Percentiles rank a stretch among this genome's conserved stretches.
phyloP scores from a whole-genome alignment of 2,329 filamentous ascomycete species.

The Diaporthe destruens region DNA sequence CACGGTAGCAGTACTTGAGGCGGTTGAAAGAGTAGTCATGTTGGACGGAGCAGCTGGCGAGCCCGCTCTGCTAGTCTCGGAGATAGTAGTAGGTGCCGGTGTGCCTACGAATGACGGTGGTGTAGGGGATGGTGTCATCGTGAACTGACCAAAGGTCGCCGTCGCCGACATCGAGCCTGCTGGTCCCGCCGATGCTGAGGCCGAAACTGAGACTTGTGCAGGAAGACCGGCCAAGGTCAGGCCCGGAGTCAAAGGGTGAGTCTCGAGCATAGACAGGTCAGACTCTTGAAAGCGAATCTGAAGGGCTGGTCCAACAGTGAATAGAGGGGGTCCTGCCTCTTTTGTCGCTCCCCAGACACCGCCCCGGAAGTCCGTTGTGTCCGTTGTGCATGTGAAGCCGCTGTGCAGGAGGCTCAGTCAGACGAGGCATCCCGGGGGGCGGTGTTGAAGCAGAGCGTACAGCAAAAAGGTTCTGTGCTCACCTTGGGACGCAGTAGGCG shows the following conservation, averaged over 20 bases:
- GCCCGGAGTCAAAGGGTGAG: conserved; percentile 54
- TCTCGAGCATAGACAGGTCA: conserved; percentile 52
- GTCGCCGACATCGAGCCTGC: neutral
- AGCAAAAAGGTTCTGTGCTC: conserved; percentile 16
- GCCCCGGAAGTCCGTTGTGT: conserved; percentile 55
- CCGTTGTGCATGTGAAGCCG: conserved; percentile 56
- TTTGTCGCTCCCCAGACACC: conserved; percentile 53
- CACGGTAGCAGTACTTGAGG: neutral
- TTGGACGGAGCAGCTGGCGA: neutral
- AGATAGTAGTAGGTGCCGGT: neutral
- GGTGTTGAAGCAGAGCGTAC: conserved; percentile 14
- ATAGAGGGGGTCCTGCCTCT: conserved; percentile 31
- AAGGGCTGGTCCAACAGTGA: conserved; percentile 54
- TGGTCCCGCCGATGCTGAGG: neutral
- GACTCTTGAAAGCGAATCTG: conserved; percentile 55
- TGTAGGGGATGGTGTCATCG: neutral
- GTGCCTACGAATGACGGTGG: neutral
- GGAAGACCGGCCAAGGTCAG: conserved; percentile 42
- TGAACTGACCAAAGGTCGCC: conserved; percentile 16
- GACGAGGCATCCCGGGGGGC: neutral
- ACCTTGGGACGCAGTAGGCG: conserved; percentile 49
- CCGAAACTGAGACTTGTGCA: neutral
- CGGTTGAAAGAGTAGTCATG: conserved; percentile 5
- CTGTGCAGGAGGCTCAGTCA: conserved; percentile 41
- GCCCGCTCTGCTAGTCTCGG: neutral